Conservation (phyloP, 345 rosid genomes). For the Acer campestre region DNA sequence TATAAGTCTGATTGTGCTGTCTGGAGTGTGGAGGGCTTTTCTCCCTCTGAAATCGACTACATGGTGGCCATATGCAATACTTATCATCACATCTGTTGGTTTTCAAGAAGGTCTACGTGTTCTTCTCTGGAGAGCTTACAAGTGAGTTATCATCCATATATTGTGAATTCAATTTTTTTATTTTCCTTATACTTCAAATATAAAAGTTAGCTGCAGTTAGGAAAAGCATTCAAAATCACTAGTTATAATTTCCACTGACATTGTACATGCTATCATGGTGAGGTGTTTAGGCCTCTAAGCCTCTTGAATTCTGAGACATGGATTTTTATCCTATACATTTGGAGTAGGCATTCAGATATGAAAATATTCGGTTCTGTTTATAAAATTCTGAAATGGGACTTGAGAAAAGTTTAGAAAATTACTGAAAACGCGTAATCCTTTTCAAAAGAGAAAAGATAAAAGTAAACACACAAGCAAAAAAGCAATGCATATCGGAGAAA, state of each 20-base stretch:
- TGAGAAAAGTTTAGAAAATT: neutral
- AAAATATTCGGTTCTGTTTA: neutral
- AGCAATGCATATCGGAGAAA: neutral
- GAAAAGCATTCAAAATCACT: neutral
- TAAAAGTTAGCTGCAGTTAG: neutral
- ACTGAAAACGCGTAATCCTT: neutral
- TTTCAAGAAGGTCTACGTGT: constrained; percentile 93
- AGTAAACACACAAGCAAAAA: neutral
- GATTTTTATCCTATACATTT: neutral
- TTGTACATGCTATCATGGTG: neutral
- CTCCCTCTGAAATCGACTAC: constrained; percentile 75
- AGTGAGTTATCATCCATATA: constrained; percentile 42
- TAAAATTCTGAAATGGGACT: neutral
- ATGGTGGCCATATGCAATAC: constrained; percentile 85
- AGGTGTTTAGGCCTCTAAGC: neutral
- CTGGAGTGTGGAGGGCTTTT: constrained; percentile 89
- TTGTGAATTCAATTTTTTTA: neutral
- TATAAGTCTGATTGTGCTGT: constrained; percentile 74
- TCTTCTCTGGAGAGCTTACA: constrained; percentile 83
- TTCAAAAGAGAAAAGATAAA: neutral
- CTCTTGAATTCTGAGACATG: neutral
- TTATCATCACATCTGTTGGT: constrained; percentile 72
- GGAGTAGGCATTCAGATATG: neutral
- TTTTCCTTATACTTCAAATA: neutral
- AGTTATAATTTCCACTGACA: neutral